Conservation (phyloP, 1,139 yeast species). For the Hyphopichia buzzinii region DNA sequence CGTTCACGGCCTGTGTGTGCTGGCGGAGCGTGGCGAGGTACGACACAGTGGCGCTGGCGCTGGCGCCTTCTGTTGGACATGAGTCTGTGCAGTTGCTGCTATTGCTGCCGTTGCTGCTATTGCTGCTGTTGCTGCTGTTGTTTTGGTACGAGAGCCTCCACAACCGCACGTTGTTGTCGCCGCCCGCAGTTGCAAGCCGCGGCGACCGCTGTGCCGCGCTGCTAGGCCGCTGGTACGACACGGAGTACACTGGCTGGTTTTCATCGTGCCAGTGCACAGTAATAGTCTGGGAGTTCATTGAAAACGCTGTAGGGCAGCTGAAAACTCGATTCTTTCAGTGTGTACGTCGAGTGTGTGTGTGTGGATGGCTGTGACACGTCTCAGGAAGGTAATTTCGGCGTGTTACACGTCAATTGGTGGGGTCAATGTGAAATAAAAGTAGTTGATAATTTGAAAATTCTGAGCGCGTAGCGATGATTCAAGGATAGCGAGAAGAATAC, state of each 20-base stretch:
- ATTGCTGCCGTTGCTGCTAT: too few relatives aligned
- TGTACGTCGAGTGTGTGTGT: too few relatives aligned
- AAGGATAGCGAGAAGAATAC: too few relatives aligned
- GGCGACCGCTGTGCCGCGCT: conserved; percentile 17
- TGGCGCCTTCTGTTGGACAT: conserved; percentile 8
- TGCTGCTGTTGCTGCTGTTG: conserved; percentile 7
- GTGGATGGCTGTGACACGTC: too few relatives aligned
- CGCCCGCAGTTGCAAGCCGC: conserved; percentile 87
- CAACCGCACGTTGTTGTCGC: conserved; percentile 83
- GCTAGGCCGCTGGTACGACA: conserved; percentile 18
- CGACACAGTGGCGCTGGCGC: conserved; percentile 37
- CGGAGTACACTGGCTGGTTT: conserved; percentile 78
- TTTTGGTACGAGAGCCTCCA: conserved; percentile 37
- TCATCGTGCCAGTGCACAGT: conserved; percentile 83
- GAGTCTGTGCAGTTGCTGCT: too few relatives aligned
- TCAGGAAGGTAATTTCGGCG: too few relatives aligned
- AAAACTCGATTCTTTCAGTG: too few relatives aligned
- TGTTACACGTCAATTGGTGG: too few relatives aligned
- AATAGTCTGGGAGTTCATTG: conserved; percentile 59
- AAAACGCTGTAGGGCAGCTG: too few relatives aligned
- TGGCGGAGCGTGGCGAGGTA: conserved; percentile 76
- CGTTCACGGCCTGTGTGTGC: conserved; percentile 94
- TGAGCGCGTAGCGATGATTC: too few relatives aligned
- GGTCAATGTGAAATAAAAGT: too few relatives aligned
- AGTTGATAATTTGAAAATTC: too few relatives aligned